Base-by-base conservation (phyloP, 441 rosid genomes). In the Bocquillonia castaneifolia region DNA sequence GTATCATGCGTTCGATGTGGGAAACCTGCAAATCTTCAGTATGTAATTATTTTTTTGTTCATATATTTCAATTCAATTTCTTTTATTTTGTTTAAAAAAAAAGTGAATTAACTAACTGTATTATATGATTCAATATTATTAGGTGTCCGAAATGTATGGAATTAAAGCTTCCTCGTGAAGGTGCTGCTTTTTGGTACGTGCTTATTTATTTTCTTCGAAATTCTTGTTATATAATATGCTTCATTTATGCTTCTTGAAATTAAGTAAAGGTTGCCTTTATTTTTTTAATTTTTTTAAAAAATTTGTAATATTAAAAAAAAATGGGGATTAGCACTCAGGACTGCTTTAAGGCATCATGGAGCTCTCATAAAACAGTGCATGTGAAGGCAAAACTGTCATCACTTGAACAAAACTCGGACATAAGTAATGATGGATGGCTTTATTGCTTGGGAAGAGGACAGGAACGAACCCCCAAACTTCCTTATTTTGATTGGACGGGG, bases 401-500 rank as follows among this genome's bases (percentile, higher is more conserved):
- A 22, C 69, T 68, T 36, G 86, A 68, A 60, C 66, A 72, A 72
- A 82, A 79, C 60, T 77, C 87, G 4, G 88, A 81, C 54, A 23
- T 75, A 12, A 57, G 69, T 26, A 73, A 62, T 75, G 84, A 86
- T 47, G 96, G 94, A 50, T 94, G 99, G 99, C 80, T 68, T 23
- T 94, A 88, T 70, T 88, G 93, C 76, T 57, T 84, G 79, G 87
- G 71, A 84, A 86, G 76, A 82, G 97, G 99, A 32, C 84, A 84
- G 78, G 63, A 66, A 76, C 85, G 89, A 79, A 78, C 83, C 29
- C 72, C 82, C 13, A 87, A 84, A 80, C 78, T 83, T 79, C 96
- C 99, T 14, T 78, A 84, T 66, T 94, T 91, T 82, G 88, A 86
- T 72, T 94, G 97, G 99, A 92, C 97, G 0, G 99, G 97, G 96